Evolutionary conservation across 2,329 filamentous ascomycete genomes (phyloP), one percentile per base, ranked within the genome.

Genomic region (Dactylellina parvicollis): DNA sequence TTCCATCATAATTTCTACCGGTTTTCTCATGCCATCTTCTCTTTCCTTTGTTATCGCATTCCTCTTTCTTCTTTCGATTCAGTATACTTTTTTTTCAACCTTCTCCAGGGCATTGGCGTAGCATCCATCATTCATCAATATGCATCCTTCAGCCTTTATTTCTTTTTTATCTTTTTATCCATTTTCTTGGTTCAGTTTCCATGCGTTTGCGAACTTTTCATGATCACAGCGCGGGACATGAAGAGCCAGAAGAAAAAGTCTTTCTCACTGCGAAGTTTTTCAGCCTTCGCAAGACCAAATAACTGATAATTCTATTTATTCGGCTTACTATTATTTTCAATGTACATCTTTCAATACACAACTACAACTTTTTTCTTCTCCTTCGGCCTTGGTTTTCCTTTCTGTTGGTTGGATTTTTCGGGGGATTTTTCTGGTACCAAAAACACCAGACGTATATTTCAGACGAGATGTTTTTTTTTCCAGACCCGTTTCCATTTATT

Each of bases 161-260:
- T 20, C n/a, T 44, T 44, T 44, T 44, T 20, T 44, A 8, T 20
- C 10, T 38, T 55, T 38, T 36, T 55, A 28, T 28, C 10, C 2
- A 5, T 18, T 57, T 44, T 32, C n/a, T 28, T 44, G 16, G 16
- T 30, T 42, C 16, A 44, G 1, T 26, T 22, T 44, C 44, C 14
- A 16, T 42, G 4, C n/a, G 18, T 28, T 50, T 50, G 7, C n/a
- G 16, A 20, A n/a, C n/a, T 14, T 24, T 32, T 40, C 36, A 42
- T 57, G 54, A 56, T 38, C 52, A 55, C 32, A 56, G 52, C 32
- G 24, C 24, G 5, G 42, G 47, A 32, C 47, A 52, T 52, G 47
- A 40, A 56, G 36, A 8, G 32, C 40, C 40, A 44, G 10, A n/a
- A 10, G 8, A 24, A 24, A 22, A 47, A 47, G 9, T 9, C 3